These are phyloP conservation scores for Hypoxylon sp. DNA, from an alignment of 2,329 filamentous ascomycete species.

Conservation along the genomic window DNA sequence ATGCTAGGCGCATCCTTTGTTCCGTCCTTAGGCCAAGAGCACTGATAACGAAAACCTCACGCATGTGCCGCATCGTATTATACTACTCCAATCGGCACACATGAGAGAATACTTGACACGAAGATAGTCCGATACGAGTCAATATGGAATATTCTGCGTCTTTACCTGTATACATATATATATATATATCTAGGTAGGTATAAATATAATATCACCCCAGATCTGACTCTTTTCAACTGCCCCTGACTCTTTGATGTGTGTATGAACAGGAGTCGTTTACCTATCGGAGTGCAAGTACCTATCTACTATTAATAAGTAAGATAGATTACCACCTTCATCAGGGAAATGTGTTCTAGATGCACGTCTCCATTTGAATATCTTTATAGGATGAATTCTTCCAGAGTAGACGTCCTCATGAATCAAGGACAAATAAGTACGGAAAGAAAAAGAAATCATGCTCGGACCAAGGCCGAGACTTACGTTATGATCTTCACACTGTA, in stretches of 20 bases:
- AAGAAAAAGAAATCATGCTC: neutral
- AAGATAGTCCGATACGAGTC: conserved; percentile 11
- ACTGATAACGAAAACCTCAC: conserved; percentile 17
- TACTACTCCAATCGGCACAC: conserved; percentile 11
- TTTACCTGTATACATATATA: conserved; percentile 3
- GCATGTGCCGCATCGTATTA: conserved; percentile 3
- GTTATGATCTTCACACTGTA: neutral
- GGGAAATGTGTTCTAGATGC: conserved; percentile 3
- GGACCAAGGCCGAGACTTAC: neutral
- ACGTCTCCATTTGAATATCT: conserved; percentile 4
- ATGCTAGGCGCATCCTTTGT: conserved; percentile 19
- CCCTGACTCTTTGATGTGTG: neutral
- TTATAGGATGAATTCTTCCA: neutral
- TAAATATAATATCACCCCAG: conserved; percentile 10
- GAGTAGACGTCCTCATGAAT: neutral
- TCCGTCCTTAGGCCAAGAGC: conserved; percentile 18
- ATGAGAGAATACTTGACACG: conserved; percentile 10
- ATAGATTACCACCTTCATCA: conserved; percentile 2
- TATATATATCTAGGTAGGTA: too few relatives aligned
- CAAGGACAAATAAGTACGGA: neutral
- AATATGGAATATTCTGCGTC: conserved; percentile 8
- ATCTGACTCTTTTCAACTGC: neutral
- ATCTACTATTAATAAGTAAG: neutral
- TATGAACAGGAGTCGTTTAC: neutral
- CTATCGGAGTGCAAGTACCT: neutral